These are phyloP conservation scores for Centella asiatica DNA, from an alignment of 129 eudicot genomes.

Conservation along the genomic window DNA sequence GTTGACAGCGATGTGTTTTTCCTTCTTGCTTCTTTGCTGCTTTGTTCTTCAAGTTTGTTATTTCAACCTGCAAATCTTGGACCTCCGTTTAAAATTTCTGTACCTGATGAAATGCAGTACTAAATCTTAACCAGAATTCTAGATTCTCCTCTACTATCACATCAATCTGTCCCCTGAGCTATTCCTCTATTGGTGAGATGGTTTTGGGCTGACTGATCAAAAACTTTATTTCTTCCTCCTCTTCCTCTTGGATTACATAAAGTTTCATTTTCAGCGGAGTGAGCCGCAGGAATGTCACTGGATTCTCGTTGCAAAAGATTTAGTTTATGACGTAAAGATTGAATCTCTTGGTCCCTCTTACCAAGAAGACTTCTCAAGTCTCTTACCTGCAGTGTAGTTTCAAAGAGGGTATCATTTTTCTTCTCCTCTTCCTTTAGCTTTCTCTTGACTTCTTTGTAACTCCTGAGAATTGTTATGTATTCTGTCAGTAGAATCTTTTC, in stretches of 20 bases:
- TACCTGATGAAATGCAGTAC: conserved; percentile 51
- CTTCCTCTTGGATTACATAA: conserved; percentile 1
- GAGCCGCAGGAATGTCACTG: conserved; percentile 17
- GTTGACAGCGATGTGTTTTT: conserved; percentile 19
- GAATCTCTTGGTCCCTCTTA: conserved; percentile 56
- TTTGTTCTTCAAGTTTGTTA: conserved; percentile 22
- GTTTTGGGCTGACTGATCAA: conserved; percentile 20
- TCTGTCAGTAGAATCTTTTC: conserved; percentile 60
- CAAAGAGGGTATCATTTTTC: conserved; percentile 37
- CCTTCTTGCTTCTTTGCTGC: conserved; percentile 35
- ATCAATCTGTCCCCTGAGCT: conserved; percentile 54
- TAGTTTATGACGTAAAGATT: conserved; percentile 39
- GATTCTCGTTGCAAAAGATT: conserved; percentile 22
- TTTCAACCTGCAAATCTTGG: conserved; percentile 43
- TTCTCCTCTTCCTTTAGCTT: conserved; percentile 54
- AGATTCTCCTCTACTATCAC: conserved; percentile 62
- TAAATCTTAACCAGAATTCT: conserved; percentile 70
- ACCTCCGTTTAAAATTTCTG: conserved; percentile 53
- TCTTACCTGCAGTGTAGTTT: conserved; percentile 29
- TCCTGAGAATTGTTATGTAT: conserved; percentile 52
- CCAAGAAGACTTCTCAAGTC: conserved; percentile 34
- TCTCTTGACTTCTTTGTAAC: conserved; percentile 60
- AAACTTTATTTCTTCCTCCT: conserved; percentile 33
- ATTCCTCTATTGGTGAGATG: conserved; percentile 49
- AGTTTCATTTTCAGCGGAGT: background rate